These are phyloP conservation scores for Alternaria burnsii DNA, from an alignment of 2,329 filamentous ascomycete genomes.

Conservation along the genomic window DNA sequence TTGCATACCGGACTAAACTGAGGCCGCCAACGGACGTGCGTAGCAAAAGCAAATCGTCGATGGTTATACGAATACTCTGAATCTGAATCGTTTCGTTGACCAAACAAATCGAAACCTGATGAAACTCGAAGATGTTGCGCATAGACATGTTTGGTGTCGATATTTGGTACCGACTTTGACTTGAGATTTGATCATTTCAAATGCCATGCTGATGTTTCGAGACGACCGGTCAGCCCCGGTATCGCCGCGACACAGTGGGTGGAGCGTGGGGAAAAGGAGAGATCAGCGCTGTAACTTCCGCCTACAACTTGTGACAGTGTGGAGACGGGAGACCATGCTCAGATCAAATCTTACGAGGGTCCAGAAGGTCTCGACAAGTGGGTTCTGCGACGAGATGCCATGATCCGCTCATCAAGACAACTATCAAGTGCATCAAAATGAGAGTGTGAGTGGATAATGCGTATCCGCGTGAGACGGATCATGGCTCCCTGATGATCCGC, in stretches of 20 bases:
- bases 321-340: slow-evolving; percentile 23
- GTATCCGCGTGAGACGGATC: slow-evolving; percentile 13
- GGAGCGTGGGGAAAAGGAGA: slow-evolving; percentile 24
- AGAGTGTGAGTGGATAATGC: slow-evolving; percentile 1
- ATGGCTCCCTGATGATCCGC: slow-evolving; percentile 19
- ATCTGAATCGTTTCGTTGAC: slow-evolving; percentile 2
- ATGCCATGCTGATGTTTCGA: slow-evolving; percentile 22
- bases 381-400: slow-evolving; percentile 4
- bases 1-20: slow-evolving; percentile 2
- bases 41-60: slow-evolving; percentile 2
- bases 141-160: not conserved
- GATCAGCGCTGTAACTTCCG: slow-evolving; percentile 28
- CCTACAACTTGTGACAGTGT: slow-evolving; percentile 22
- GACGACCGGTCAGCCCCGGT: slow-evolving; percentile 9
- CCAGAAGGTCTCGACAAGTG: slow-evolving; percentile 11
- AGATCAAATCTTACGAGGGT: slow-evolving; percentile 19
- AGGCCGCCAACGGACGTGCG: not conserved
- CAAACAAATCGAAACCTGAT: slow-evolving; percentile 5
- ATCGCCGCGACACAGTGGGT: slow-evolving; percentile 9
- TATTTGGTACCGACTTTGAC: not conserved
- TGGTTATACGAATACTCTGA: not conserved
- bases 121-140: not conserved
- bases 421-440: not conserved
- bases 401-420: slow-evolving; percentile 9
- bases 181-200: slow-evolving; percentile 11